Evolutionary conservation across 768 basidiomycete species (phyloP), one percentile per base, ranked within the genome.

Genomic region (Amanita muscaria): DNA sequence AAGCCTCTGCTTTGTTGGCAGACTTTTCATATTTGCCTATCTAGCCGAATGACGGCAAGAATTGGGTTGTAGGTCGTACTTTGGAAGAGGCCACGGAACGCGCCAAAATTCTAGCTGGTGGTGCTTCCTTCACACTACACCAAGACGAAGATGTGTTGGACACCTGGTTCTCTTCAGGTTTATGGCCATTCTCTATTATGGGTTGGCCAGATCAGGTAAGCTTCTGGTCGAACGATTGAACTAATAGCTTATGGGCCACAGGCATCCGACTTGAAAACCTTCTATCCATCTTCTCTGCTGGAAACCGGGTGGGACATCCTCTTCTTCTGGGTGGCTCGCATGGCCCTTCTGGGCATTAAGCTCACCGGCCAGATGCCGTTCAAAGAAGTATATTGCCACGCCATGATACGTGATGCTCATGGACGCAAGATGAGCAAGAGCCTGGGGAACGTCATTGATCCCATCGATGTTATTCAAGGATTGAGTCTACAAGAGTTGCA

Each of bases 311-410:
- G 96, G 94, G 96, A 98, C 51, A 98, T 98, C 56, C 64, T 99
- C n/a, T 93, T 93, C 75, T 98, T 98, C 78, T 99, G 96, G 96
- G 94, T 98, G 5, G 93, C 96, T 12, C 85, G 96, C 33, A 99
- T 98, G 94, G 94, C 88, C 39, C 67, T 99, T 56, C 79, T 98
- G 27, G 94, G 96, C 33, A 66, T 90, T 54, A 75, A 84, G 46
- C 78, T 97, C 36, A 99, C 96, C 0, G 92, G 76, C 21, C 63
- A 86, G 56, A 77, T 99, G 70, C 96, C 96, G 1, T 99, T 98
- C 76, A 72, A 78, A 38, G 93, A 99, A 64, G 93, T 98, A 7
- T 80, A 84, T 59, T 98, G 93, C 65, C 96, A 98, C 58, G 93
- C 94, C 16, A 96, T 99, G 92, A 83, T 99, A 56, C 89, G 96